Base-by-base conservation (phyloP, 2,329 filamentous ascomycete genomes). In the Colletotrichum coccodes region DNA sequence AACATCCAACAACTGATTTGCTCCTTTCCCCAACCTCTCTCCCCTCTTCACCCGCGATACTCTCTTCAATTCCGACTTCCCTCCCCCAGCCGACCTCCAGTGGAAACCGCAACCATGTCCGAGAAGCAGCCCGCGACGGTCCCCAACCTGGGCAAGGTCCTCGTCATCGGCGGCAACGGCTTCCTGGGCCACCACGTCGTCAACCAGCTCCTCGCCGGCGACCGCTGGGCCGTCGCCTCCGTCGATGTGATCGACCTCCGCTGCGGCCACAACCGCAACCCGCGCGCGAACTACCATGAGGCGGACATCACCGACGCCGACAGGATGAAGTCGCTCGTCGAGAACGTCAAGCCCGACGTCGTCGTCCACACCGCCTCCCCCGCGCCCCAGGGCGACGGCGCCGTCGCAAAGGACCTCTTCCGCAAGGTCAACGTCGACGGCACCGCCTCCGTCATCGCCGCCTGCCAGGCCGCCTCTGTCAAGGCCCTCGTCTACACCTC, bases 301-400 rank as follows among this genome's bases (percentile, higher is more conserved):
- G 92, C 90, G 77, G 92, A 95, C 80, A 94, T 96, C 78, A 94
- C 92, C 62, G 89, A 92, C 71, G 76, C 82, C 21, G 83, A 85
- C 62, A 85, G 85, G 70, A 85, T 96, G 71, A 78, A 87, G 46
- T 83, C 85, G 42, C 82, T 94, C 50, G 90, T 98, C 74, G 79
- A 85, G 36, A 84, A 89, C 71, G 85, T 90, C 62, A 88, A 87
- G 74, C 95, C 95, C 23, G 90, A 94, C 76, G 89, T 97, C 16
- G 94, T 99, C 59, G 91, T 98, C 75, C 95, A 99, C 81, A 97
- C 95, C 2, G 96, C 95, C 23, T 93, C 91, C 38, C 93, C 93
- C 44, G 80, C 85, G 28, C 85, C 83, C 68, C 86, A 88, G 77
- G 82, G 87, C 81, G 79, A 79, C 75, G 75, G 84, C 78, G 40